A percentile compares a stretch with the other conserved stretches of the same genome.
These are phyloP conservation scores for Neofusicoccum laricinum DNA, from an alignment of 2,329 filamentous ascomycete genomes.

Conservation along the genomic window DNA sequence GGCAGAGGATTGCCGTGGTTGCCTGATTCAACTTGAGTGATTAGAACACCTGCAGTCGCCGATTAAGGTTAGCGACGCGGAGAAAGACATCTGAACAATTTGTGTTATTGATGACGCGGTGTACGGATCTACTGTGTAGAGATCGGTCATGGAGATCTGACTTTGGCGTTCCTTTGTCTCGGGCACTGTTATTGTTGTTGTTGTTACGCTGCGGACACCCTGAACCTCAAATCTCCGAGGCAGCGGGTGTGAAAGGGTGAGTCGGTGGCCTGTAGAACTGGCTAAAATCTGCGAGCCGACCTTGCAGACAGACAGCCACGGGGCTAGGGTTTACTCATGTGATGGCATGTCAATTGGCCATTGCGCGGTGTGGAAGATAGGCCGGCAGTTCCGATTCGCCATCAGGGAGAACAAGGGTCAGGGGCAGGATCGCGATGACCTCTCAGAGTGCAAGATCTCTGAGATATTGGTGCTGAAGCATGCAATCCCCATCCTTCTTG, in stretches of 20 bases:
- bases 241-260: not conserved
- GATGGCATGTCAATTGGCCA: not conserved
- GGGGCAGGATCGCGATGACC: not conserved
- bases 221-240: not conserved
- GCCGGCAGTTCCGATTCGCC: not conserved
- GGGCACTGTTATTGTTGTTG: too few relatives aligned
- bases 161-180: too few relatives aligned
- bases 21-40: not conserved
- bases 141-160: too few relatives aligned
- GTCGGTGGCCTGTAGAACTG: not conserved
- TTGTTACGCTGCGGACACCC: not conserved
- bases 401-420: not conserved
- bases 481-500: not conserved
- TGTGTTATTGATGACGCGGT: too few relatives aligned
- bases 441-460: not conserved
- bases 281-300: not conserved
- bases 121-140: too few relatives aligned
- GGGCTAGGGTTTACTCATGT: not conserved
- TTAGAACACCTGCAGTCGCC: not conserved
- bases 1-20: too few relatives aligned
- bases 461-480: not conserved
- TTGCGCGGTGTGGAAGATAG: not conserved
- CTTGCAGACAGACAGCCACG: not conserved
- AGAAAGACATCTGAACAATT: not conserved
- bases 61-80: not conserved